phyloP scores from a whole-genome alignment of 2,329 filamentous ascomycete species.

The Leptographium galeiforme region DNA sequence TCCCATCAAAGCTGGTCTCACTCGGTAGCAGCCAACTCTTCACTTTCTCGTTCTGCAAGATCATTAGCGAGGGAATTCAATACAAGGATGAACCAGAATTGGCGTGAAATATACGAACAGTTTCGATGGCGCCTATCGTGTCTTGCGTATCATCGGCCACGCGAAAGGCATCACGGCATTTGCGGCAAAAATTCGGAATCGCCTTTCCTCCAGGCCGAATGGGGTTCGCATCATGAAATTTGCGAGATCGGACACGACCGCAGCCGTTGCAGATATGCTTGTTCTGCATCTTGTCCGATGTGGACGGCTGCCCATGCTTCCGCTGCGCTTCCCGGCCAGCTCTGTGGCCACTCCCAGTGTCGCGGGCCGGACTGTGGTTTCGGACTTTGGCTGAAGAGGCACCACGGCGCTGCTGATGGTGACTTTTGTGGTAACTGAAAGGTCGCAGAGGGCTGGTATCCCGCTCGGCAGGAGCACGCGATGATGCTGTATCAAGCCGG shows the following conservation, averaged over 20 bases:
- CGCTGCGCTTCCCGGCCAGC: too few relatives aligned
- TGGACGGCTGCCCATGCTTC: neutral
- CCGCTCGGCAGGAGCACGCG: neutral
- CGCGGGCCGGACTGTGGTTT: too few relatives aligned
- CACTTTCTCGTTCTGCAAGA: neutral
- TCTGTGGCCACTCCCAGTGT: neutral
- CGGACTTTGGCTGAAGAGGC: neutral
- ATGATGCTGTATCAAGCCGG: neutral
- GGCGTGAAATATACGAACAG: neutral
- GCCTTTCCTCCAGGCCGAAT: slow-evolving; percentile 19
- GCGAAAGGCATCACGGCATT: slow-evolving; percentile 15
- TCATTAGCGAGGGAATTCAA: neutral
- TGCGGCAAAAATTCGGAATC: slow-evolving; percentile 20
- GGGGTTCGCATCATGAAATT: slow-evolving; percentile 23
- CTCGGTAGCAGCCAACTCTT: neutral
- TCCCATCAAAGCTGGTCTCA: neutral
- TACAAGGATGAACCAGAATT: neutral
- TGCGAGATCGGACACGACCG: slow-evolving; percentile 24
- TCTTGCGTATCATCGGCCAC: slow-evolving; percentile 4
- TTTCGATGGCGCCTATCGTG: neutral
- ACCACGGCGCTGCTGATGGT: neutral
- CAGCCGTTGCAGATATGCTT: slow-evolving; percentile 30
- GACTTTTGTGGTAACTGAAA: neutral
- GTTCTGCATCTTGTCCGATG: neutral
- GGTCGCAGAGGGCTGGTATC: neutral